Base-by-base conservation (phyloP, 495 filamentous ascomycete genomes). In the Podospora conica region DNA sequence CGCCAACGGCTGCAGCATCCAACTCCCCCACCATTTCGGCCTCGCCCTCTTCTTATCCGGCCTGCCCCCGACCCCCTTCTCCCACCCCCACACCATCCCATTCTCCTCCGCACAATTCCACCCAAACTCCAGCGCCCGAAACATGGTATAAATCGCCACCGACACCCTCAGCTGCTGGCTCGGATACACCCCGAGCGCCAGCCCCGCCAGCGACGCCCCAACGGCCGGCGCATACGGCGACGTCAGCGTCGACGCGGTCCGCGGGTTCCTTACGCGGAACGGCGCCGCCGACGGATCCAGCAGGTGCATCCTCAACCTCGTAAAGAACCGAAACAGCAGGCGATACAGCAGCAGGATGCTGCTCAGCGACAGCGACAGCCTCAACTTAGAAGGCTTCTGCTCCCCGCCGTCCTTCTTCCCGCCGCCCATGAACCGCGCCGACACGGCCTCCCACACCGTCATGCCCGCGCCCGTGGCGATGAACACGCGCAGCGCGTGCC, bases 21-120 rank as follows among this genome's bases (percentile, higher is more conserved):
- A 98, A 73, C 92, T 96, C 23, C 94, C 95, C 82, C 92, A 94
- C 95, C 95, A 98, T 86, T 84, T 84, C 8, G 92, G 90, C 66
- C 85, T 80, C 61, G 76, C 71, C 65, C 77, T 72, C 65, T 65
- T 75, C 69, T 79, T 79, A 33, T 76, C 78, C 64, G 66, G 70
- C 64, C 67, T 68, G 20, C 74, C 74, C 9, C 65, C 60, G 10
- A 68, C 68, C 31, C 69, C 79, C 69, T 60, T 67, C 67, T 78
- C 78, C 72, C 79, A 79, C 54, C 88, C 83, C 80, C 85, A 87
- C 61, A 97, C 82, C 81, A 86, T 90, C 8, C 94, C 94, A 67
- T 90, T 86, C 48, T 89, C 86, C 70, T 97, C 92, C 15, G 90
- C 78, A 5, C 85, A 81, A 75, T 96, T 96, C 79, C 93, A 98